These are phyloP conservation scores for Thozetella sp. DNA, from an alignment of 495 filamentous ascomycete genomes.

Conservation along the genomic window DNA sequence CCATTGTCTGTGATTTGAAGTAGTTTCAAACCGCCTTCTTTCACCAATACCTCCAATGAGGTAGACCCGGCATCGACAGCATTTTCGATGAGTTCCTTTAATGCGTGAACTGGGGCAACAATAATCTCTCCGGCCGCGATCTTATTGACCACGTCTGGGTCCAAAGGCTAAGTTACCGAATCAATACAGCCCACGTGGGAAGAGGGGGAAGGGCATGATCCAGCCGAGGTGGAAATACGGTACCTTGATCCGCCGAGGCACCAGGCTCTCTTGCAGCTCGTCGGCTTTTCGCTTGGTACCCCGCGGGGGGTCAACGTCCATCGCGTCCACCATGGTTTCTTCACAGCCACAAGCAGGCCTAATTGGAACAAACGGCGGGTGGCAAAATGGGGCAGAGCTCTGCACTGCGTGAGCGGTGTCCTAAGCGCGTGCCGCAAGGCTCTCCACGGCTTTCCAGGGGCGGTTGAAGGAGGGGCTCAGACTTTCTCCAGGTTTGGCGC, in stretches of 20 bases:
- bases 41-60: conserved; percentile 86
- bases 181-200: conserved; percentile 3
- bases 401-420: no score
- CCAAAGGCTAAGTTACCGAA: conserved; percentile 63
- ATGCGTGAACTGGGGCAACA: conserved; percentile 92
- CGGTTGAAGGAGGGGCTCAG: no score
- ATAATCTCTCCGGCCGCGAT: conserved; percentile 99
- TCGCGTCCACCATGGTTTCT: conserved; percentile 24
- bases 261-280: conserved; percentile 31
- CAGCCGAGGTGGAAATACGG: neutral
- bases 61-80: conserved; percentile 96
- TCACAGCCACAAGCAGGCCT: neutral
- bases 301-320: conserved; percentile 37
- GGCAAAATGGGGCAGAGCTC: neutral
- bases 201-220: neutral
- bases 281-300: conserved; percentile 68
- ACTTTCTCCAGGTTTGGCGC: no score
- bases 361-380: neutral
- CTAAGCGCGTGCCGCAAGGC: no score
- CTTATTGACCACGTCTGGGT: conserved; percentile 97
- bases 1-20: conserved; percentile 99
- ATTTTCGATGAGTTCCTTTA: conserved; percentile 98
- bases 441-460: no score
- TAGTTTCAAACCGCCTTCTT: conserved; percentile 95
- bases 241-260: conserved; percentile 71